phyloP scores from a whole-genome alignment of 441 rosid species.

The Adansonia rubrostipa region DNA sequence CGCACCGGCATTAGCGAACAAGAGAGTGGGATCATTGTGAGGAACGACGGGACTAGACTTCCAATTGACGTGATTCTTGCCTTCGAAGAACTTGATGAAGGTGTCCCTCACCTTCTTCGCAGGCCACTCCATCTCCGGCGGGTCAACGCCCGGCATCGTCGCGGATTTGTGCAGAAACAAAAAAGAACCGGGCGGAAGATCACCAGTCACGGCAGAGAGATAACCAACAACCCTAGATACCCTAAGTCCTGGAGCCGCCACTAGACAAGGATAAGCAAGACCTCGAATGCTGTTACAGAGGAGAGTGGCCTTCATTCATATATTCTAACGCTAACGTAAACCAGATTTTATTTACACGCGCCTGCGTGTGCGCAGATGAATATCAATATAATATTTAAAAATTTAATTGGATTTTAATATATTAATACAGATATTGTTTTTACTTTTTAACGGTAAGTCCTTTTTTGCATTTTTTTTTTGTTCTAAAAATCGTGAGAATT shows the following conservation, averaged over 20 bases:
- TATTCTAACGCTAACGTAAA: not conserved
- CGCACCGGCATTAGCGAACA: conserved; percentile 92
- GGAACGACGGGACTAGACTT: conserved; percentile 96
- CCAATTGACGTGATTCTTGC: conserved; percentile 74
- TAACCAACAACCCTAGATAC: not conserved
- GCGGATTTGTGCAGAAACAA: conserved; percentile 25
- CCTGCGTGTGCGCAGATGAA: not conserved
- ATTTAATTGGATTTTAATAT: not conserved
- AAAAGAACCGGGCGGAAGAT: conserved; percentile 24
- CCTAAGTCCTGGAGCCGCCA: conserved; percentile 23
- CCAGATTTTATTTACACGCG: not conserved
- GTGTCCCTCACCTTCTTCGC: conserved; percentile 82
- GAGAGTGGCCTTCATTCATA: conserved; percentile 21
- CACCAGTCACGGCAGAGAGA: not conserved
- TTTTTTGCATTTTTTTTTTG: no score
- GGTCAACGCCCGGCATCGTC: conserved; percentile 58
- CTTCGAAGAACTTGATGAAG: conserved; percentile 66
- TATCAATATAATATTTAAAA: not conserved
- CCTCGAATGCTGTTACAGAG: conserved; percentile 1
- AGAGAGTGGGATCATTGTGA: conserved; percentile 82
- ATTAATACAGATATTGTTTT: no score
- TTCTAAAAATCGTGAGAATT: no score
- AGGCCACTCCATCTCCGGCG: conserved; percentile 66
- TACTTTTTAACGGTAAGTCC: no score
- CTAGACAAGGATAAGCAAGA: conserved; percentile 10